Evolutionary conservation across 371 early-diverging fungal species (phyloP).

Genomic region (Capillidium rhysosporum): DNA sequence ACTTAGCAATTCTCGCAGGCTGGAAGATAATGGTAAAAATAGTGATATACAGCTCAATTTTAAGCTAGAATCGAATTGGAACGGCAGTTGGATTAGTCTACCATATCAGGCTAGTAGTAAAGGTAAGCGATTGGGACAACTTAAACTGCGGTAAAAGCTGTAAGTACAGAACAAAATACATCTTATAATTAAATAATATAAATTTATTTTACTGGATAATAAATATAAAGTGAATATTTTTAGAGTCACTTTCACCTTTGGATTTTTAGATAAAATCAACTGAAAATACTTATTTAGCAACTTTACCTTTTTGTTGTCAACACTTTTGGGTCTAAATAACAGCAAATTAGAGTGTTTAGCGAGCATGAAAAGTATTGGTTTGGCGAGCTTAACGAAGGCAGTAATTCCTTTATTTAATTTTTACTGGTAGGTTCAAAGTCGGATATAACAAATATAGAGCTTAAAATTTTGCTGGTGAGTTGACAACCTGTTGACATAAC

Average conservation of each 20-base stretch:
- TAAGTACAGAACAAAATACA: background rate
- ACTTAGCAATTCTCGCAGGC: too few species aligned
- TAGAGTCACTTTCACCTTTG: background rate
- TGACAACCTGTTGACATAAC: background rate
- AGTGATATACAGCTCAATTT: too few species aligned
- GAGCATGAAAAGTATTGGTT: background rate
- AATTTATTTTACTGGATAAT: background rate
- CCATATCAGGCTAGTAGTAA: too few species aligned
- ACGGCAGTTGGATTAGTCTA: too few species aligned
- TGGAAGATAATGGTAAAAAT: too few species aligned
- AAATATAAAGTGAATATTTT: background rate
- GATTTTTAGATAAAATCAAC: background rate
- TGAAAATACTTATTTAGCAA: background rate
- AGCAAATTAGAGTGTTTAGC: background rate
- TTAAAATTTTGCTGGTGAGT: background rate
- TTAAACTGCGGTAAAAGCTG: too few species aligned
- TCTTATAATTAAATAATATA: background rate
- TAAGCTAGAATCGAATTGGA: too few species aligned
- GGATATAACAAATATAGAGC: background rate
- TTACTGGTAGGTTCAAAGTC: background rate
- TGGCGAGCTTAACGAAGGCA: background rate
- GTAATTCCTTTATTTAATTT: background rate
- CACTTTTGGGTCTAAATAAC: background rate
- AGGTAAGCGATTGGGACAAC: too few species aligned
- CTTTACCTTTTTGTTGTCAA: too few species aligned